Evolutionary conservation across 148 eudicot genomes (phyloP).

Genomic region (Euryodendron excelsum): DNA sequence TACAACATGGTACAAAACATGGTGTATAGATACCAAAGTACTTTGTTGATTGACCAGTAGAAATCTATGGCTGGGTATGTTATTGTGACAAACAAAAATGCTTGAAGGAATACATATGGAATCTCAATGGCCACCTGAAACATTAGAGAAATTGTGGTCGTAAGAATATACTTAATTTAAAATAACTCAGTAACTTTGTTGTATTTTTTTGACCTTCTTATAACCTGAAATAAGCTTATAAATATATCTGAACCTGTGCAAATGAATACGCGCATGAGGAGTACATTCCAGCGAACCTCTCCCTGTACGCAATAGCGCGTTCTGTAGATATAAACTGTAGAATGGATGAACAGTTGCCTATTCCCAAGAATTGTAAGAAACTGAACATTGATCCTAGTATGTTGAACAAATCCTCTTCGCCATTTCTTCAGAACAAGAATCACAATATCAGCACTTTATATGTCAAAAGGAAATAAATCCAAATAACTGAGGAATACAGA

Average conservation of each 20-base stretch:
- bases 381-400: slow-evolving; percentile 24
- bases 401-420: slow-evolving; percentile 24
- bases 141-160: not conserved
- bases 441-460: too few relatives aligned
- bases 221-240: not conserved
- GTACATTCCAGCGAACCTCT: slow-evolving; percentile 36
- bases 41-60: slow-evolving; percentile 3
- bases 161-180: not conserved
- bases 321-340: slow-evolving; percentile 20
- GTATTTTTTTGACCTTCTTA: not conserved
- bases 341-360: slow-evolving; percentile 23
- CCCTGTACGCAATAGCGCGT: slow-evolving; percentile 21
- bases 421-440: slow-evolving; percentile 7
- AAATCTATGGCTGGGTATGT: slow-evolving; percentile 11
- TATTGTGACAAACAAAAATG: slow-evolving; percentile 20
- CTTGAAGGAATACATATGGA: slow-evolving; percentile 13
- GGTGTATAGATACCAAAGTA: slow-evolving; percentile 5
- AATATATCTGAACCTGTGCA: slow-evolving; percentile 20
- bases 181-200: not conserved
- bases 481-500: too few relatives aligned
- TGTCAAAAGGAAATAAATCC: too few relatives aligned
- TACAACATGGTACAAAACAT: slow-evolving; percentile 8
- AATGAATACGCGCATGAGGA: slow-evolving; percentile 21
- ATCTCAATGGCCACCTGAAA: slow-evolving; percentile 14
- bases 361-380: slow-evolving; percentile 17